Conservation (phyloP, 345 rosid genomes). For the Gossypium stocksii region DNA sequence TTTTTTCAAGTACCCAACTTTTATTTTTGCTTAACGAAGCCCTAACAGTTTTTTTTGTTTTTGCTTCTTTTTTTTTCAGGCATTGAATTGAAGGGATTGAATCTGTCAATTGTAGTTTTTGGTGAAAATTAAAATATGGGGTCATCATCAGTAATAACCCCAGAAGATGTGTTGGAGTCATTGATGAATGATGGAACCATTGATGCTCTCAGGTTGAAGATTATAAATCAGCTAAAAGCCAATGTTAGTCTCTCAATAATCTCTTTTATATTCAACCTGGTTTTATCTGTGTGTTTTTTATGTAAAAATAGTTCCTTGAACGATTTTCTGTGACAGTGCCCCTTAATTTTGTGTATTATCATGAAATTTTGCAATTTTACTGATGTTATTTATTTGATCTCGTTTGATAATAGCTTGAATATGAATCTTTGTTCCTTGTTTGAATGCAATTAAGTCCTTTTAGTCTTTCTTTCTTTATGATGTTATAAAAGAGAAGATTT, state of each 20-base stretch:
- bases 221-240: slow-evolving; percentile 75
- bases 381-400: not conserved
- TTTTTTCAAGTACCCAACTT: not conserved
- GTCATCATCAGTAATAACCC: slow-evolving; percentile 54
- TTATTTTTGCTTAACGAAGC: not conserved
- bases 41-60: not conserved
- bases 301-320: not conserved
- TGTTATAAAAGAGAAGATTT: slow-evolving; percentile 4
- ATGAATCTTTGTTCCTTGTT: not conserved
- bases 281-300: slow-evolving; percentile 6
- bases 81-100: not conserved
- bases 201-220: slow-evolving; percentile 64
- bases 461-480: not conserved
- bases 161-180: slow-evolving; percentile 67
- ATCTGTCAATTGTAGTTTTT: not conserved
- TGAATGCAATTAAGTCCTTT: not conserved
- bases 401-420: not conserved
- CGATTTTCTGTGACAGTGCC: not conserved
- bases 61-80: not conserved
- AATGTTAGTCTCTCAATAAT: slow-evolving; percentile 34
- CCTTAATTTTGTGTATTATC: not conserved
- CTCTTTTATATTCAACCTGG: not conserved
- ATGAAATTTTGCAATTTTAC: not conserved
- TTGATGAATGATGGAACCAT: slow-evolving; percentile 74
- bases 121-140: slow-evolving; percentile 27